Conservation (phyloP, 768 basidiomycete genomes). For the Kwoniella sp. region DNA sequence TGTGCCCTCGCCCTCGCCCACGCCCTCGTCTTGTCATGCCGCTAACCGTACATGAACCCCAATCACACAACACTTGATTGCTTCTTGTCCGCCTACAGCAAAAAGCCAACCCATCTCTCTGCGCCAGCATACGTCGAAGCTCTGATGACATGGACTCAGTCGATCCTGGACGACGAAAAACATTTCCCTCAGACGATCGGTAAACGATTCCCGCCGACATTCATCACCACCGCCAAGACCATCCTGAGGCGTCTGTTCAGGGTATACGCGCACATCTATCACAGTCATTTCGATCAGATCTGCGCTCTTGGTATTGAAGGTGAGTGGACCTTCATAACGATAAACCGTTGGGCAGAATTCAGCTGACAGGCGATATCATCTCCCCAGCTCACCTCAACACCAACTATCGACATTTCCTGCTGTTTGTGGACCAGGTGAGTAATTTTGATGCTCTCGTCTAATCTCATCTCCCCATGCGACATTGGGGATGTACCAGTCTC, state of each 20-base stretch:
- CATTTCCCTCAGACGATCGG: constrained; percentile 96
- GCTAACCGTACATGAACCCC: no score
- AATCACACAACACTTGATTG: no score
- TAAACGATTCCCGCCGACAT: constrained; percentile 88
- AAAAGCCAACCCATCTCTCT: constrained; percentile 53
- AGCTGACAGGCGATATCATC: no score
- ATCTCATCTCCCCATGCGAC: not conserved
- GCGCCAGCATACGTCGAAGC: constrained; percentile 85
- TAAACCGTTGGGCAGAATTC: no score
- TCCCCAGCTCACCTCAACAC: constrained; percentile 90
- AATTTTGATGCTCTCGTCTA: no score
- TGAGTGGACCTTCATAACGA: constrained; percentile 53
- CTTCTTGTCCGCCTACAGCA: constrained; percentile 27
- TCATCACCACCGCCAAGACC: constrained; percentile 85
- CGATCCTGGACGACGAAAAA: constrained; percentile 83
- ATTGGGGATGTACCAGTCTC: no score
- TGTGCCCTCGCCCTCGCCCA: not conserved
- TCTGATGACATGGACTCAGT: constrained; percentile 98
- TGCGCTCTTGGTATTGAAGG: constrained; percentile 98
- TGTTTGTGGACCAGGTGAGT: constrained; percentile 90
- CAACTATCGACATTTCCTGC: constrained; percentile 95
- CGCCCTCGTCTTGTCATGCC: no score
- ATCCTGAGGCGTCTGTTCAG: constrained; percentile 91
- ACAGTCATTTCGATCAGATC: constrained; percentile 98
- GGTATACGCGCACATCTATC: constrained; percentile 97